Evolutionary conservation across 148 eudicot species (phyloP).

Genomic region (Diospyros kaki): DNA sequence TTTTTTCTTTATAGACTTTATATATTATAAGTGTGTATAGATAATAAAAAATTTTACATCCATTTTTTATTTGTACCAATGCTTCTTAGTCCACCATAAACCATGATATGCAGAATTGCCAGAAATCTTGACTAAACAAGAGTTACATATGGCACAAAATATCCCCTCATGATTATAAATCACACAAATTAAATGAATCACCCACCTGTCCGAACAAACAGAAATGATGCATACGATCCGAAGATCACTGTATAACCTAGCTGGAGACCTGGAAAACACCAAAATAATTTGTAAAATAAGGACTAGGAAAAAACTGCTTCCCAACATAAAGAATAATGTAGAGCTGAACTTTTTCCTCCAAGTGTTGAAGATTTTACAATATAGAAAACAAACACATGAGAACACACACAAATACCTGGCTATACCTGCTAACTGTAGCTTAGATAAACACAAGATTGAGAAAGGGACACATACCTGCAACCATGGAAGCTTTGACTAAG

Average conservation of each 20-base stretch:
- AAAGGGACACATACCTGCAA: slow-evolving; percentile 48
- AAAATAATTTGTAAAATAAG: background rate
- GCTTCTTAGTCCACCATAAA: background rate
- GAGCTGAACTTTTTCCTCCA: background rate
- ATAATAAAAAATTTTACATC: too few relatives aligned
- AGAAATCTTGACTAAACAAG: background rate
- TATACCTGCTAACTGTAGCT: background rate
- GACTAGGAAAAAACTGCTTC: slow-evolving; percentile 8
- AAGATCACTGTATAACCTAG: slow-evolving; percentile 85
- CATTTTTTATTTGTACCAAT: too few relatives aligned
- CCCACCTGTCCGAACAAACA: slow-evolving; percentile 72
- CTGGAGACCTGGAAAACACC: slow-evolving; percentile 65
- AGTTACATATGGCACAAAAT: background rate
- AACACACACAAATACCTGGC: background rate
- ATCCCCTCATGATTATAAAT: background rate
- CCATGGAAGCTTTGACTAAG: slow-evolving; percentile 43
- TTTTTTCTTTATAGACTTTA: too few relatives aligned
- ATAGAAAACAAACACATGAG: background rate
- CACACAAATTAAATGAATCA: slow-evolving; percentile 5
- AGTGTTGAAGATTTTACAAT: background rate
- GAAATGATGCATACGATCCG: slow-evolving; percentile 89
- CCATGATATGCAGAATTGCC: background rate
- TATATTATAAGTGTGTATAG: too few relatives aligned
- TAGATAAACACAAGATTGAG: background rate
- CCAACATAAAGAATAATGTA: slow-evolving; percentile 2